Evolutionary conservation across 1,284 basidiomycete genomes (phyloP), one percentile per base, ranked within the genome.

Genomic region (Leccinum colubrinum): DNA sequence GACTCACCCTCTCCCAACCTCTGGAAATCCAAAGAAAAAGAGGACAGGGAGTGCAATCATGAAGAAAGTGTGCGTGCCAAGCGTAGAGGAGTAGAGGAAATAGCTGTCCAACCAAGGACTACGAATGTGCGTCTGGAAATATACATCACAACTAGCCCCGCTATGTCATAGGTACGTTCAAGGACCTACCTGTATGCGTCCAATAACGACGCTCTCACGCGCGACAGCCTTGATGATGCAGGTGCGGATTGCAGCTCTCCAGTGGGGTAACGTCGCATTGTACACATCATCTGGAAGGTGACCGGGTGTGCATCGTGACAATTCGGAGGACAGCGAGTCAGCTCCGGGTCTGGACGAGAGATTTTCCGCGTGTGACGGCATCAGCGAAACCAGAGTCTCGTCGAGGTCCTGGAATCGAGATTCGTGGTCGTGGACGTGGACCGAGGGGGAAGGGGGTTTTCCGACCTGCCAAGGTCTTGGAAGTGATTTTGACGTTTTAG

Each of bases 1-100:
- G n/a, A 46, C 91, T 66, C 69, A 95, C 93, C 88, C 93, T 71
- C 87, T 76, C 4, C 89, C 94, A 53, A 87, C 79, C 55, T 88
- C 82, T 1, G 80, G 79, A 64, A 87, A 84, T 1, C 94, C 94
- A 68, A 97, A 94, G 83, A 95, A 97, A 73, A 91, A 97, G 61
- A 93, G 81, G 3, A 90, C 80, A 0, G 97, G 96, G 1, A 98
- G 78, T 66, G 93, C 85, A 27, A 89, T 86, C 86, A 97, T 93
- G 81, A 98, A 98, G 79, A 97, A 98, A 0, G 93, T 96, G 72
- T 98, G 96, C 0, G 95, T 94, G 0, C 94, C 94, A 53, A 97
- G 83, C 0, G 93, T 83, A 1, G n/a, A n/a, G n/a, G 94, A 95
- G 0, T 96, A 94, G 62, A 97, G 88, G 72, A 99, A 98, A 73